Evolutionary conservation across 192 early-diverging fungal species (phyloP).

Genomic region (Lunasporangiospora selenospora): DNA sequence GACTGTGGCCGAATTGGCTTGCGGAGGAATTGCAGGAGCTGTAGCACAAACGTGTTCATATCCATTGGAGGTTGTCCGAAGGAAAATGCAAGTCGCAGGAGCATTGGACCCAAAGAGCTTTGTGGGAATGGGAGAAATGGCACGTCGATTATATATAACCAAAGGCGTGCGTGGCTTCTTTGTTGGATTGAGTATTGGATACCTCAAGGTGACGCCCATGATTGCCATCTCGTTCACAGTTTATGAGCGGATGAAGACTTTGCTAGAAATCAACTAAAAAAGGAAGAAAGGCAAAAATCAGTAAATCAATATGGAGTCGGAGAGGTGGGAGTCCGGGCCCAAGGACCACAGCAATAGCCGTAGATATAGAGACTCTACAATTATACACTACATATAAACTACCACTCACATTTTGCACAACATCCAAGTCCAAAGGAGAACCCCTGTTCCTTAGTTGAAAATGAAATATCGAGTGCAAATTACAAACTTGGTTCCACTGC

Average conservation of each 20-base stretch:
- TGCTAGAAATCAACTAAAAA: constrained; percentile 55
- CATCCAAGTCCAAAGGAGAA: too few species aligned
- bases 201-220: constrained; percentile 96
- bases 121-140: constrained; percentile 64
- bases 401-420: too few species aligned
- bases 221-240: constrained; percentile 86
- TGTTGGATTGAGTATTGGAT: constrained; percentile 96
- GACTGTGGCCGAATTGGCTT: constrained; percentile 77
- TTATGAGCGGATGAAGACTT: constrained; percentile 81
- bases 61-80: constrained; percentile 90
- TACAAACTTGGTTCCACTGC: too few species aligned
- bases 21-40: constrained; percentile 85
- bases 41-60: constrained; percentile 89
- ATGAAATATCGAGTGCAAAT: too few species aligned
- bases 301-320: too few species aligned
- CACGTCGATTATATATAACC: constrained; percentile 64
- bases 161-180: constrained; percentile 88
- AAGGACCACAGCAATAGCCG: too few species aligned
- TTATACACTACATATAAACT: too few species aligned
- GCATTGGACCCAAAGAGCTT: constrained; percentile 58
- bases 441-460: too few species aligned
- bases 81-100: constrained; percentile 86
- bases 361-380: too few species aligned
- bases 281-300: background rate
- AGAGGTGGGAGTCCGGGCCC: too few species aligned